These are phyloP conservation scores for Termitomyces sp. DNA, from an alignment of 768 basidiomycete genomes.

Conservation along the genomic window DNA sequence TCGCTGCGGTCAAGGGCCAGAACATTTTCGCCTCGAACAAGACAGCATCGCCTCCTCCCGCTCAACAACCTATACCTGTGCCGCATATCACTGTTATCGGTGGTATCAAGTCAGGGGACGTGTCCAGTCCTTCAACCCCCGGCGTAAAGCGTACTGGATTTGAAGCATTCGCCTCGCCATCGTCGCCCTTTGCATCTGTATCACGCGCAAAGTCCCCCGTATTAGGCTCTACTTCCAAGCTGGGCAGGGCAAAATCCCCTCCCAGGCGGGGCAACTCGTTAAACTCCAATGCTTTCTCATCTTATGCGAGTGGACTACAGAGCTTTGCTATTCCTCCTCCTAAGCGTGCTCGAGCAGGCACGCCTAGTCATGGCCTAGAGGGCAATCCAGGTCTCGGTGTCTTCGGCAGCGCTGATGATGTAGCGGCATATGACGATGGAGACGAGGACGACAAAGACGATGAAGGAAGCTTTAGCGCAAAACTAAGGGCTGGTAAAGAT, in stretches of 20 bases:
- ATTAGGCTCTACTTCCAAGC: conserved; percentile 33
- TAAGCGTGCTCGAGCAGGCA: conserved; percentile 51
- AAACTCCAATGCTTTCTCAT: conserved; percentile 50
- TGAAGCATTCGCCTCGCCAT: conserved; percentile 24
- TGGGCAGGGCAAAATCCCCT: conserved; percentile 51
- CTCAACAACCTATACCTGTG: conserved; percentile 10
- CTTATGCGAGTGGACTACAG: conserved; percentile 49
- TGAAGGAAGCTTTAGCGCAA: conserved; percentile 53
- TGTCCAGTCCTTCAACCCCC: conserved; percentile 16
- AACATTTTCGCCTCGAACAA: conserved; percentile 42
- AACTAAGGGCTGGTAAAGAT: conserved; percentile 56
- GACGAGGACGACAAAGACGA: conserved; percentile 45
- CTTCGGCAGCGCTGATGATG: conserved; percentile 18
- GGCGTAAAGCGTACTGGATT: conserved; percentile 28
- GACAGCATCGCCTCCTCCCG: conserved; percentile 24
- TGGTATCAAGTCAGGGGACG: conserved; percentile 11
- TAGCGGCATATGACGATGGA: conserved; percentile 28
- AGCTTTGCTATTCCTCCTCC: conserved; percentile 44
- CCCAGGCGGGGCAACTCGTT: conserved; percentile 36
- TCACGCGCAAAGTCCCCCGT: conserved; percentile 51
- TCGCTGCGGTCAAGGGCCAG: conserved; percentile 66
- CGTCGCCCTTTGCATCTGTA: conserved; percentile 24
- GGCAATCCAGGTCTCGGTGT: conserved; percentile 21
- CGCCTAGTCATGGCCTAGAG: conserved; percentile 44
- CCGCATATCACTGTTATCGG: conserved; percentile 5